These are phyloP conservation scores for Claviceps quebecensis DNA, from an alignment of 2,329 filamentous ascomycete species.

Conservation along the genomic window DNA sequence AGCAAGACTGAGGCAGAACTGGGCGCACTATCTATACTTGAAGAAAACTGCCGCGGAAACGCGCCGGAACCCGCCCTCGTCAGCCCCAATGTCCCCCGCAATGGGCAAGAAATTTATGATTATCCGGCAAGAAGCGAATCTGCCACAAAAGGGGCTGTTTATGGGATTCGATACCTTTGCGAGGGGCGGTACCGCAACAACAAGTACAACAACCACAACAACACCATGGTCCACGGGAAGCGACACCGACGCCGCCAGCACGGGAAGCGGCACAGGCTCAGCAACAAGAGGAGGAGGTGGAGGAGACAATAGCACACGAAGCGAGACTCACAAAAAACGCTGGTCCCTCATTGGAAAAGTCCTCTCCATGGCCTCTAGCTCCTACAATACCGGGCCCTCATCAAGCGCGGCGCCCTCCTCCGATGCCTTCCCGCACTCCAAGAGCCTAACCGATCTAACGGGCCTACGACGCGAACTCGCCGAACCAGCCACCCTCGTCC, in stretches of 20 bases:
- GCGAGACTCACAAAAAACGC: slow-evolving; percentile 33
- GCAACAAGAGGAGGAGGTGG: too few relatives aligned
- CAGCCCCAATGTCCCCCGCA: slow-evolving; percentile 70
- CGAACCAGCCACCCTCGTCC: not conserved
- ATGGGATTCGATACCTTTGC: slow-evolving; percentile 36
- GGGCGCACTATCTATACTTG: slow-evolving; percentile 68
- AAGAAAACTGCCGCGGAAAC: slow-evolving; percentile 49
- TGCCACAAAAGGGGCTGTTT: slow-evolving; percentile 32
- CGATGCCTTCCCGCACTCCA: not conserved
- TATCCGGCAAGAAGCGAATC: slow-evolving; percentile 58
- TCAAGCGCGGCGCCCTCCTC: not conserved
- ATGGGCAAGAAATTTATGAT: slow-evolving; percentile 80
- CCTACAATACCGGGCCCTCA: not conserved
- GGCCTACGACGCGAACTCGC: not conserved
- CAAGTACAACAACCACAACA: too few relatives aligned
- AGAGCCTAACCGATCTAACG: not conserved
- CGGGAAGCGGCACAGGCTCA: too few relatives aligned
- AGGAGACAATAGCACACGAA: too few relatives aligned
- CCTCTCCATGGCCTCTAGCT: slow-evolving; percentile 26
- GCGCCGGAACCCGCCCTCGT: slow-evolving; percentile 49
- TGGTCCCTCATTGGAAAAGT: slow-evolving; percentile 54
- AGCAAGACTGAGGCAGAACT: slow-evolving; percentile 54
- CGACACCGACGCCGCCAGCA: too few relatives aligned
- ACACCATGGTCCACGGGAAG: too few relatives aligned
- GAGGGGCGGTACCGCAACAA: slow-evolving; percentile 5